Evolutionary conservation across 75 land plant species (phyloP), one percentile per base, ranked within the genome.

Genomic region (Cryptomeria japonica): DNA sequence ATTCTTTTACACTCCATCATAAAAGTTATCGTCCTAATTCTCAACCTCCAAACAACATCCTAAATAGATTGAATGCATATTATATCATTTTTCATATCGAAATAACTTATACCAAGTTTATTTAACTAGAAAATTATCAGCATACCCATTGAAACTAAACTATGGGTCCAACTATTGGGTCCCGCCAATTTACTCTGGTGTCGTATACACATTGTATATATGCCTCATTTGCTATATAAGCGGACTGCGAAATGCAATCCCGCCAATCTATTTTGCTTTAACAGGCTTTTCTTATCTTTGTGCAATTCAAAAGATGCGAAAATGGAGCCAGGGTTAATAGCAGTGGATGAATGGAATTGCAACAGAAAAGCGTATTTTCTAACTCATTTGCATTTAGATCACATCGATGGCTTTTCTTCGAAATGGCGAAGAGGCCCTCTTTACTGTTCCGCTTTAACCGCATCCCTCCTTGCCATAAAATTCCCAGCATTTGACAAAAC

Each of bases 341-440:
- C 94, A 16, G 92, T 95, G 28, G 95, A 95, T 49, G 85, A 88
- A 55, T 95, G 96, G 96, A 84, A 53, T 22, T 46, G 34, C 11
- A 85, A 72, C 34, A 95, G 93, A 91, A 90, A 93, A 87, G 95
- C 87, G 11, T 95, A 93, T 91, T 95, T 95, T 90, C 90, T 95
- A 28, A 94, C 96, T 8, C 96, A 95, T 88, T 89, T 95, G 79
- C 96, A 95, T 87, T 61, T 95, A 25, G 96, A 95, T 77, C 95
- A 95, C 91, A 94, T 93, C 82, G 41, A 82, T 5, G 95, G 96
- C 77, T 72, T 95, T 18, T 90, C 93, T 42, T 56, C 91, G 13
- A 15, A 73, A 18, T 95, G 96, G 96, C 3, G 56, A 41, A 36
- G 85, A 4, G 96, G 96, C 53, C 93, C 95, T 10, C 89, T 95